Evolutionary conservation across 352 stramenopile species (phyloP).

Genomic region (Phytopythium helicoides): DNA sequence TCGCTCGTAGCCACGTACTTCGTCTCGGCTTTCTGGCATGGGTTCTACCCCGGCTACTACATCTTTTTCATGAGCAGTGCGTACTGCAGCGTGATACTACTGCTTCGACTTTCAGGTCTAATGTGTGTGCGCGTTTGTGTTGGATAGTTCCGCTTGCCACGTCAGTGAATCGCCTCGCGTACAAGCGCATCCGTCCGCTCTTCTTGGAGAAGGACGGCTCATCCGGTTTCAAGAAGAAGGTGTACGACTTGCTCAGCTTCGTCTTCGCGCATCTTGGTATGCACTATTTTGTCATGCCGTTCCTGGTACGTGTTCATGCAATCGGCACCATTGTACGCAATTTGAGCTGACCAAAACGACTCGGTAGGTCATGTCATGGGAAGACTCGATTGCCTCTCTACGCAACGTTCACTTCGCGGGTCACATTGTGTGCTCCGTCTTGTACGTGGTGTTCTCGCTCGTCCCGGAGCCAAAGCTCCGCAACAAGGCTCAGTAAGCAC

Average conservation of each 20-base stretch:
- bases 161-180: conserved; percentile 62
- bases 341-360: neutral
- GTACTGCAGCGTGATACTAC: conserved; percentile 1
- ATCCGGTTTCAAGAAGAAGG: conserved; percentile 41
- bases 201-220: conserved; percentile 64
- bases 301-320: conserved; percentile 39
- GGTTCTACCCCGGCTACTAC: conserved; percentile 99
- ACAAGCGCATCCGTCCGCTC: conserved; percentile 59
- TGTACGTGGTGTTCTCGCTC: conserved; percentile 70
- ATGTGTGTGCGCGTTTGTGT: neutral
- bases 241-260: conserved; percentile 60
- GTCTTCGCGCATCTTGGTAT: conserved; percentile 45
- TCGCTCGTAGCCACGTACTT: conserved; percentile 93
- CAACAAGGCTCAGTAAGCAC: conserved; percentile 52
- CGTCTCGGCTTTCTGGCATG: conserved; percentile 96
- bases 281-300: conserved; percentile 74
- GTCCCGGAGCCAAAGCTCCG: conserved; percentile 50
- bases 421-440: conserved; percentile 59
- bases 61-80: conserved; percentile 90
- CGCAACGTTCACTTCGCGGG: conserved; percentile 71
- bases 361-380: conserved; percentile 57
- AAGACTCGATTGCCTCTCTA: conserved; percentile 56
- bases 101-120: no score
- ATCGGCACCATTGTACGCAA: conserved; percentile 2
- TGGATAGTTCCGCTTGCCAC: conserved; percentile 56